Evolutionary conservation across 2,329 filamentous ascomycete genomes (phyloP).

Genomic region (Seiridium unicorne): DNA sequence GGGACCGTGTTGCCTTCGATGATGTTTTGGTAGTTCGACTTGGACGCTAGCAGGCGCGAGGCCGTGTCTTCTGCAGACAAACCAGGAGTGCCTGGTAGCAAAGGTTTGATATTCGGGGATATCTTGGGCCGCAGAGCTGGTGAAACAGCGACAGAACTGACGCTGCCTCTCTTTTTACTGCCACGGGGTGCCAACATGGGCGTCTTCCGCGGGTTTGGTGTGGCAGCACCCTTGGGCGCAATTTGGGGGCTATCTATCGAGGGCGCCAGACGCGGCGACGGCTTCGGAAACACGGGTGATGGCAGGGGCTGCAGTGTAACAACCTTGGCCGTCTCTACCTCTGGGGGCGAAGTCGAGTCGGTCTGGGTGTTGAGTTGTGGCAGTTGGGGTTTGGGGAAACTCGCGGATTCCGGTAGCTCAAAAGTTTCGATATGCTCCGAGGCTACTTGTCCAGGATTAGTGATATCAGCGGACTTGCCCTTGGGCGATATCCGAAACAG

Average conservation of each 20-base stretch:
- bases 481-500: slow-evolving; percentile 73
- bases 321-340: slow-evolving; percentile 46
- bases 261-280: slow-evolving; percentile 38
- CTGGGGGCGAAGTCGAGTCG: slow-evolving; percentile 38
- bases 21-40: slow-evolving; percentile 98
- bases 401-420: slow-evolving; percentile 71
- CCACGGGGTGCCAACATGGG: slow-evolving; percentile 55
- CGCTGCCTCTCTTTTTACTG: slow-evolving; percentile 68
- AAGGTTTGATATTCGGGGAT: slow-evolving; percentile 89
- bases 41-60: slow-evolving; percentile 80
- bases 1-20: slow-evolving; percentile 89
- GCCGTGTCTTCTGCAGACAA: slow-evolving; percentile 58
- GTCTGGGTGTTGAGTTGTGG: slow-evolving; percentile 51
- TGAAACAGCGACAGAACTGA: slow-evolving; percentile 73
- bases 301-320: slow-evolving; percentile 47
- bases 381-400: slow-evolving; percentile 44
- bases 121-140: slow-evolving; percentile 86
- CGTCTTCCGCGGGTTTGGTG: slow-evolving; percentile 48
- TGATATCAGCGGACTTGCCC: slow-evolving; percentile 43
- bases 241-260: slow-evolving; percentile 67
- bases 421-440: slow-evolving; percentile 57
- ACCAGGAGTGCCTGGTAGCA: slow-evolving; percentile 64
- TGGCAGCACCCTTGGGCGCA: slow-evolving; percentile 47
- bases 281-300: slow-evolving; percentile 45
- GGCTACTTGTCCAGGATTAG: slow-evolving; percentile 38